phyloP scores from a whole-genome alignment of 2,329 filamentous ascomycete genomes.

The Fusarium incarnatum region DNA sequence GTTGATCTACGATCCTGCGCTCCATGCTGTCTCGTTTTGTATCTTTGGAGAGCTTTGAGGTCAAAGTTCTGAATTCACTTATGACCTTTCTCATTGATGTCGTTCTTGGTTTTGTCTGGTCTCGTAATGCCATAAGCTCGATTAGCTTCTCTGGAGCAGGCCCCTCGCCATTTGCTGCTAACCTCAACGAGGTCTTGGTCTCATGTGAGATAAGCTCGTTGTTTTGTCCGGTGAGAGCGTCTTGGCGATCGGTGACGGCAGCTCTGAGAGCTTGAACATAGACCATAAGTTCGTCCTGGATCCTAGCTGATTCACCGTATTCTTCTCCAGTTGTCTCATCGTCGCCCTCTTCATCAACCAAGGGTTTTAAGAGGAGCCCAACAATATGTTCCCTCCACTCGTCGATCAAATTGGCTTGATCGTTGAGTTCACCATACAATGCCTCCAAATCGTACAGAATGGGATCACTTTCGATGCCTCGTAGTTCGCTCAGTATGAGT shows the following conservation, averaged over 20 bases:
- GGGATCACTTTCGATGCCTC: conserved; percentile 78
- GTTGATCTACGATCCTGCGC: conserved; percentile 69
- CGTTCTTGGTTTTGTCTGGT: conserved; percentile 62
- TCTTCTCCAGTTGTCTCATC: conserved; percentile 87
- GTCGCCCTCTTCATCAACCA: conserved; percentile 84
- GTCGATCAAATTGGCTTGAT: conserved; percentile 76
- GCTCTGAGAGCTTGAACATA: conserved; percentile 84
- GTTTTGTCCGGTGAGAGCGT: conserved; percentile 79
- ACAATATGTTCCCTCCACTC: conserved; percentile 81
- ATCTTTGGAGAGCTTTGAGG: conserved; percentile 62
- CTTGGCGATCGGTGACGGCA: conserved; percentile 81
- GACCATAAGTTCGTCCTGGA: conserved; percentile 89
- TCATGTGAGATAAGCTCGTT: conserved; percentile 83
- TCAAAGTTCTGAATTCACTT: conserved; percentile 74
- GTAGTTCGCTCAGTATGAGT: conserved; percentile 60
- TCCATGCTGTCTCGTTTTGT: conserved; percentile 72
- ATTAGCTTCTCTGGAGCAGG: conserved; percentile 75
- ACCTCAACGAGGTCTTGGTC: conserved; percentile 68
- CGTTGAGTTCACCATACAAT: conserved; percentile 74
- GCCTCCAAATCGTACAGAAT: conserved; percentile 74
- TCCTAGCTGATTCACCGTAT: conserved; percentile 86
- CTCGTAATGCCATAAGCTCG: conserved; percentile 62
- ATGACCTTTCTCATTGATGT: conserved; percentile 78
- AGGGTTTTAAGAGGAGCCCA: conserved; percentile 75
- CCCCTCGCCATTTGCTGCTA: conserved; percentile 73